Percentiles rank a stretch among this genome's conserved stretches.
Conservation (phyloP, 257 asterid genomes). For the Rauvolfia tetraphylla region DNA sequence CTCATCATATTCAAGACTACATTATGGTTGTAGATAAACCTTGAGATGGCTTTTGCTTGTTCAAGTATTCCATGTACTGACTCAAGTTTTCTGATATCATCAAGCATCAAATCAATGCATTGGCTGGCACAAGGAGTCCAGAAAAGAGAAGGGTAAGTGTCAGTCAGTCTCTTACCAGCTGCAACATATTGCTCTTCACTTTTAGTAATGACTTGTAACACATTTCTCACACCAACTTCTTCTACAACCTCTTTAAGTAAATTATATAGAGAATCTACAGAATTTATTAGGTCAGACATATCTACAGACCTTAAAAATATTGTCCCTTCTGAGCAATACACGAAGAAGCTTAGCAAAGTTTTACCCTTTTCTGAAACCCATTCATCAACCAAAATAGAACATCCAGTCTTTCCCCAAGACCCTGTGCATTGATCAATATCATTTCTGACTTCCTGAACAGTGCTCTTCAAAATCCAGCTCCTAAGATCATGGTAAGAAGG, state of each 20-base stretch:
- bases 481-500: conserved; percentile 83
- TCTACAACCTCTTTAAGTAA: conserved; percentile 74
- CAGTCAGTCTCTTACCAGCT: conserved; percentile 67
- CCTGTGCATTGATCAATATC: conserved; percentile 52
- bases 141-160: conserved; percentile 66
- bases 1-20: conserved; percentile 73
- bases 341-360: conserved; percentile 49
- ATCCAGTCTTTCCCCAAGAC: conserved; percentile 73
- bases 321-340: conserved; percentile 65
- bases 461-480: conserved; percentile 61
- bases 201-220: conserved; percentile 74
- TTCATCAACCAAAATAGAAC: conserved; percentile 78
- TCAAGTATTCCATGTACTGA: conserved; percentile 51
- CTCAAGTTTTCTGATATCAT: conserved; percentile 61
- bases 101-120: conserved; percentile 73
- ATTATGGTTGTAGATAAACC: conserved; percentile 58
- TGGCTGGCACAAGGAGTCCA: conserved; percentile 91
- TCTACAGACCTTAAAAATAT: conserved; percentile 70
- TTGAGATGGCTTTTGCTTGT: conserved; percentile 74
- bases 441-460: conserved; percentile 63
- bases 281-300: conserved; percentile 47
- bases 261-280: conserved; percentile 57
- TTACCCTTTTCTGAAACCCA: conserved; percentile 58
- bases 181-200: conserved; percentile 61
- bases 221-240: conserved; percentile 70